phyloP scores from a whole-genome alignment of 2,329 filamentous ascomycete genomes.

The Stachybotrys chartarum region DNA sequence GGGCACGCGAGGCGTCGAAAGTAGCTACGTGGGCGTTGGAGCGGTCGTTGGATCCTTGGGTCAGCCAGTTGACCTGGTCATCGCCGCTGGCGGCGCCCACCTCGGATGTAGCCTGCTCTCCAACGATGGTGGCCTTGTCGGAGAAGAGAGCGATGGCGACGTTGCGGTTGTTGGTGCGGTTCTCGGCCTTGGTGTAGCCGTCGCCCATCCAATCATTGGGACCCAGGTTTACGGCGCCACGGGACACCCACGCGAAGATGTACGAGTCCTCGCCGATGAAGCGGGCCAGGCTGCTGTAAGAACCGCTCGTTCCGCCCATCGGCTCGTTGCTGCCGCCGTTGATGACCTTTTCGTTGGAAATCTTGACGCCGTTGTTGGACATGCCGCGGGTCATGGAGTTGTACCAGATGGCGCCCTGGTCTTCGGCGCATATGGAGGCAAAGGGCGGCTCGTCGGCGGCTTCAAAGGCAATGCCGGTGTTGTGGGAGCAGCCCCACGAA shows the following conservation, averaged over 20 bases:
- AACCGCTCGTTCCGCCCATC: conserved; percentile 57
- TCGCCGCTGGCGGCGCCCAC: conserved; percentile 48
- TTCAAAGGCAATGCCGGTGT: conserved; percentile 58
- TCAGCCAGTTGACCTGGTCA: conserved; percentile 54
- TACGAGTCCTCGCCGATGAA: conserved; percentile 45
- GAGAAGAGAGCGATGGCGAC: conserved; percentile 50
- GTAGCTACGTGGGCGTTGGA: conserved; percentile 52
- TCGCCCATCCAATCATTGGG: conserved; percentile 50
- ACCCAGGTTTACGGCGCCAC: conserved; percentile 47
- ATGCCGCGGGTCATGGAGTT: conserved; percentile 54
- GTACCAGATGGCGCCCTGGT: conserved; percentile 57
- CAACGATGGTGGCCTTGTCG: conserved; percentile 50
- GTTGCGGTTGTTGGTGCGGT: conserved; percentile 51
- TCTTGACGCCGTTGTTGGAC: conserved; percentile 44
- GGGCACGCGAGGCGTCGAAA: conserved; percentile 42
- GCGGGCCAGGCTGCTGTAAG: conserved; percentile 49
- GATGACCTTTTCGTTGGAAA: conserved; percentile 55
- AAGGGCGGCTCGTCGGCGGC: conserved; percentile 51
- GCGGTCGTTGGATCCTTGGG: conserved; percentile 40
- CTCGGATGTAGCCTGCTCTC: conserved; percentile 44
- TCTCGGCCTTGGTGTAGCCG: conserved; percentile 43
- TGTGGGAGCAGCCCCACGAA: conserved; percentile 56
- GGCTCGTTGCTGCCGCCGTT: conserved; percentile 52
- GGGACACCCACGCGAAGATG: conserved; percentile 57
- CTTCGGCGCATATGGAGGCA: conserved; percentile 52